Evolutionary conservation across 2,329 filamentous ascomycete genomes (phyloP).

Genomic region (Colletotrichum gigasporum): DNA sequence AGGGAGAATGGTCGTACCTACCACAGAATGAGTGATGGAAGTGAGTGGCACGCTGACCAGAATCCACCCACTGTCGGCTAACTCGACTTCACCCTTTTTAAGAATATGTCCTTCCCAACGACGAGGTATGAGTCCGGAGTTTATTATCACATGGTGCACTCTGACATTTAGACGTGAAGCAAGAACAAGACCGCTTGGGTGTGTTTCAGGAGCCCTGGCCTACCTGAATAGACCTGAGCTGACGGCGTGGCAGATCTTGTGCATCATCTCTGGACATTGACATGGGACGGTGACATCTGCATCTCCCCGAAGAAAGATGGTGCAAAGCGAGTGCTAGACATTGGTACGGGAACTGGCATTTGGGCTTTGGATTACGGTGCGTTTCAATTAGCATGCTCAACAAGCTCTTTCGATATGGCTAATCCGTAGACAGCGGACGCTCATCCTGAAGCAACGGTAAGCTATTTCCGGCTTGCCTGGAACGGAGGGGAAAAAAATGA

Average conservation of each 20-base stretch:
- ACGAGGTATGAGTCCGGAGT: not conserved
- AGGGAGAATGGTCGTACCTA: slow-evolving; percentile 27
- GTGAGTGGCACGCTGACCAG: not conserved
- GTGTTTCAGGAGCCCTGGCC: not conserved
- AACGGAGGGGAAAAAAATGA: too few relatives aligned
- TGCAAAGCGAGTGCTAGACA: not conserved
- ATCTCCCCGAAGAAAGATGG: slow-evolving; percentile 4
- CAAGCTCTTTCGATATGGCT: too few relatives aligned
- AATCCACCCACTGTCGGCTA: not conserved
- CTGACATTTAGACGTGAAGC: not conserved
- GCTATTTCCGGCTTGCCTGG: fast-evolving
- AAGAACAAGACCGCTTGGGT: slow-evolving; percentile 11
- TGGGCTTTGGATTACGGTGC: too few relatives aligned
- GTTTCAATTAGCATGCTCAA: not conserved
- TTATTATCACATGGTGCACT: not conserved
- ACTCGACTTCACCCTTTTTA: not conserved
- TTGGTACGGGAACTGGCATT: slow-evolving; percentile 6
- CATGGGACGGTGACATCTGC: not conserved
- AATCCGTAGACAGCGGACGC: slow-evolving; percentile 41
- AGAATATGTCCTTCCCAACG: slow-evolving; percentile 4
- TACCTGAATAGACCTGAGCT: not conserved
- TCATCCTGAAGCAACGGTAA: slow-evolving; percentile 41
- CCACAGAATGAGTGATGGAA: slow-evolving; percentile 32
- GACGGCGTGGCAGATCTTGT: not conserved
- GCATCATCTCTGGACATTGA: not conserved